Percentiles rank a stretch among this genome's conserved stretches.
Conservation (phyloP, 139 green algal genomes). For the Pedinophyceae sp. region DNA sequence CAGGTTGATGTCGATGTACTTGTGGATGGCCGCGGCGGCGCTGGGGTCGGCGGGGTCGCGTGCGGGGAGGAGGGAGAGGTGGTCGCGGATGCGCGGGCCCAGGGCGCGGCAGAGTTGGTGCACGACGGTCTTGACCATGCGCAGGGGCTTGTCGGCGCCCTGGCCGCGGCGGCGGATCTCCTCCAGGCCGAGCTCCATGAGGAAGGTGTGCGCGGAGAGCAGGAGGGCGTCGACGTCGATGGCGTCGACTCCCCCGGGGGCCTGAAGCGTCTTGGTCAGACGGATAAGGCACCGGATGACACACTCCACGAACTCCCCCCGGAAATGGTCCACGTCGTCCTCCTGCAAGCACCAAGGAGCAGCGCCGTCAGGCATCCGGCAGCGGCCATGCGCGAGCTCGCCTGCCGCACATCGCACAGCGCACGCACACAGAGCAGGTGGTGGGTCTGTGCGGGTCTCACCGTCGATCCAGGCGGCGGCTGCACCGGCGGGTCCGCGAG, state of each 20-base stretch:
- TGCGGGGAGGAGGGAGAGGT: slow-evolving; percentile 17
- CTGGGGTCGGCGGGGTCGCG: not conserved
- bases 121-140: slow-evolving; percentile 93
- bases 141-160: slow-evolving; percentile 81
- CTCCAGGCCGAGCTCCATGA: slow-evolving; percentile 63
- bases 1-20: slow-evolving; percentile 89
- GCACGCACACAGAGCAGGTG: no score
- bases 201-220: slow-evolving; percentile 72
- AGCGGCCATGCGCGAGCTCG: no score
- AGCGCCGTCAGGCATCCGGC: no score
- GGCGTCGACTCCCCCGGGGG: slow-evolving; percentile 18
- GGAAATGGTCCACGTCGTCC: no score
- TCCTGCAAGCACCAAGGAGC: no score
- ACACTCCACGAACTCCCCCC: slow-evolving; percentile 75
- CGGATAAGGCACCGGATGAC: slow-evolving; percentile 97
- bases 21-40: slow-evolving; percentile 59
- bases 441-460: no score
- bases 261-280: slow-evolving; percentile 62
- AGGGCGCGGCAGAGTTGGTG: slow-evolving; percentile 72
- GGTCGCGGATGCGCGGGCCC: slow-evolving; percentile 17
- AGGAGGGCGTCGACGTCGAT: slow-evolving; percentile 63
- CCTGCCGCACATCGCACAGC: no score
- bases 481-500: slow-evolving; percentile 1
- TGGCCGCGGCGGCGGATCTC: slow-evolving; percentile 62
- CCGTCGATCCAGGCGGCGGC: no score